Evolutionary conservation across 2,329 filamentous ascomycete genomes (phyloP), one percentile per base, ranked within the genome.

Genomic region (Exophiala oligosperma): DNA sequence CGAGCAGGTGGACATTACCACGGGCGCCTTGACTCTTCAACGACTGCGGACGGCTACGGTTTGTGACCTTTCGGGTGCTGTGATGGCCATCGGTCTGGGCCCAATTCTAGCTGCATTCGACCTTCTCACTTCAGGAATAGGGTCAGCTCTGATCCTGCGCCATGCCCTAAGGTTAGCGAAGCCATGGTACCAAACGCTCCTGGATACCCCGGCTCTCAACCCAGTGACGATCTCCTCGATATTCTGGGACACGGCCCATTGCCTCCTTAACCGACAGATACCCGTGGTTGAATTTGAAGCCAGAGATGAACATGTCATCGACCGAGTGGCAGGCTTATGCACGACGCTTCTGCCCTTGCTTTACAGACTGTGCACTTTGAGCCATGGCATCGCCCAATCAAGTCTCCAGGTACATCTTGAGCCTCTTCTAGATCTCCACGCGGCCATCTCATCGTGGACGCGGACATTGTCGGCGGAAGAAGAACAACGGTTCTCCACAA

Each of bases 201-300:
- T 68, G 2, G 57, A 63, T 40, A 51, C 53, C 14, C 63, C 70
- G 1, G 54, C 63, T 17, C 63, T 71, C 56, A 67, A 73, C 51
- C 65, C 63, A 4, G 59, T 72, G 12, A 65, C 63, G 32, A 65
- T 72, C 57, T 55, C 67, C 0, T 68, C 70, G 5, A 63, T 72
- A 40, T 59, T 73, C 28, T 59, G 71, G 47, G 71, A 73, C 54
- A 73, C 69, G 4, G 61, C 70, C 14, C 67, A 69, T 35, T 72
- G 67, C 48, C 44, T 73, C 26, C 57, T 69, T 6, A 65, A 65
- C 48, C 68, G 71, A 28, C 66, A 72, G 48, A 49, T 71, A 4
- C 71, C 71, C 12, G 66, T 72, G 37, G 64, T 73, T 7, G 64
- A 66, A 54, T 63, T 69, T 26, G 54, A 59, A 7, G 32, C 37